Evolutionary conservation across 768 basidiomycete genomes (phyloP).

Genomic region (Atractiella rhizophila): DNA sequence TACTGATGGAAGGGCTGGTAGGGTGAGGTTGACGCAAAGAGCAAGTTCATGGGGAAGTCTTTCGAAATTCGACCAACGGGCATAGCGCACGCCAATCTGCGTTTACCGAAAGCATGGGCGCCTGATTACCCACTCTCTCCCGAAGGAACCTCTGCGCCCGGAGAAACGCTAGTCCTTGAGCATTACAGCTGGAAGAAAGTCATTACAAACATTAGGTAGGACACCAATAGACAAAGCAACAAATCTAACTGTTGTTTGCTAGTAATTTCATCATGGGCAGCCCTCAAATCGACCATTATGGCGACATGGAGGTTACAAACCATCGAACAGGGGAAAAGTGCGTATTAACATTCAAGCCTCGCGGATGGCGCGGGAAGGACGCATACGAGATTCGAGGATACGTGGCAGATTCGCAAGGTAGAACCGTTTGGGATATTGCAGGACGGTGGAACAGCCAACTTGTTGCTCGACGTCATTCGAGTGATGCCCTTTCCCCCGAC

Average conservation of each 20-base stretch:
- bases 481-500: constrained; percentile 45
- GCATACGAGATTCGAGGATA: constrained; percentile 77
- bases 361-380: constrained; percentile 77
- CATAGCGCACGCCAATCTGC: constrained; percentile 63
- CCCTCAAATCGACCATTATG: constrained; percentile 74
- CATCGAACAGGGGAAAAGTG: constrained; percentile 74
- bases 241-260: too few species aligned
- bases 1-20: background rate
- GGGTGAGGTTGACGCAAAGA: constrained; percentile 70
- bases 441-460: constrained; percentile 90
- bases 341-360: constrained; percentile 76
- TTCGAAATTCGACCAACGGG: constrained; percentile 93
- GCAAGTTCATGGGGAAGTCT: constrained; percentile 84
- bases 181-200: constrained; percentile 95
- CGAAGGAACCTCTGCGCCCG: constrained; percentile 16
- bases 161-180: constrained; percentile 47
- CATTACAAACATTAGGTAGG: constrained; percentile 37
- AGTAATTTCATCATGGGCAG: constrained; percentile 81
- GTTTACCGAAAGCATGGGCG: constrained; percentile 42
- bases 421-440: constrained; percentile 60
- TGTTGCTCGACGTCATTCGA: constrained; percentile 44
- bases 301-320: constrained; percentile 66
- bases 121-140: constrained; percentile 32
- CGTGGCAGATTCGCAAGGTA: constrained; percentile 41
- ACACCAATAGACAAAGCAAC: too few species aligned